Percentiles rank a stretch among this genome's conserved stretches.
Evolutionary conservation across 176 grass and related monocot species (phyloP).

Genomic region (Hordeum marinum): DNA sequence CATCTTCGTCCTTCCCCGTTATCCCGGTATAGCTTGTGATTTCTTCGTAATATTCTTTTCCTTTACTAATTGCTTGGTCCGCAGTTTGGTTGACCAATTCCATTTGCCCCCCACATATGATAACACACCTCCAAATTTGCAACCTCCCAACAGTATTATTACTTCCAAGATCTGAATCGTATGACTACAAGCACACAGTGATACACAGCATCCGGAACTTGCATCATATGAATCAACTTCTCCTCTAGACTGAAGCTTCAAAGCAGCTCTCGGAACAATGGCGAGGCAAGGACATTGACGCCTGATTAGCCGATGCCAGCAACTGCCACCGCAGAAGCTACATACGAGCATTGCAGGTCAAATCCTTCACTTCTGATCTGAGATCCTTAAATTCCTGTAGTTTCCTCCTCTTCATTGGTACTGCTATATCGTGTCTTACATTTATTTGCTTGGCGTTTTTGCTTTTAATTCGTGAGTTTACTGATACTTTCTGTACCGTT

Average conservation of each 20-base stretch:
- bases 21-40: slow-evolving; percentile 14
- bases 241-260: slow-evolving; percentile 26
- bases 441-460: slow-evolving; percentile 29
- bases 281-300: slow-evolving; percentile 2
- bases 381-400: slow-evolving; percentile 45
- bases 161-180: slow-evolving; percentile 38
- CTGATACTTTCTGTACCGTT: slow-evolving; percentile 9
- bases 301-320: not conserved
- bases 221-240: slow-evolving; percentile 17
- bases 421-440: slow-evolving; percentile 5
- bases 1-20: not conserved
- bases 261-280: slow-evolving; percentile 4
- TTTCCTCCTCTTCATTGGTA: not conserved
- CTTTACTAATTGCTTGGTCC: slow-evolving; percentile 9
- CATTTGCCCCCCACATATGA: slow-evolving; percentile 60
- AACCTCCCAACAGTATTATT: slow-evolving; percentile 8
- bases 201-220: slow-evolving; percentile 1
- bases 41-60: not conserved
- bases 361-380: slow-evolving; percentile 35
- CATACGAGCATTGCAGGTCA: slow-evolving; percentile 50
- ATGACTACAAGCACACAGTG: not conserved
- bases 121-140: slow-evolving; percentile 51
- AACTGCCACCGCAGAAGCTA: not conserved
- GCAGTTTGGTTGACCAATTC: slow-evolving; percentile 38
- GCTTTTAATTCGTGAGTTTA: slow-evolving; percentile 20